Evolutionary conservation across 1,284 basidiomycete genomes (phyloP).

Genomic region (Rhodotorula sp.): DNA sequence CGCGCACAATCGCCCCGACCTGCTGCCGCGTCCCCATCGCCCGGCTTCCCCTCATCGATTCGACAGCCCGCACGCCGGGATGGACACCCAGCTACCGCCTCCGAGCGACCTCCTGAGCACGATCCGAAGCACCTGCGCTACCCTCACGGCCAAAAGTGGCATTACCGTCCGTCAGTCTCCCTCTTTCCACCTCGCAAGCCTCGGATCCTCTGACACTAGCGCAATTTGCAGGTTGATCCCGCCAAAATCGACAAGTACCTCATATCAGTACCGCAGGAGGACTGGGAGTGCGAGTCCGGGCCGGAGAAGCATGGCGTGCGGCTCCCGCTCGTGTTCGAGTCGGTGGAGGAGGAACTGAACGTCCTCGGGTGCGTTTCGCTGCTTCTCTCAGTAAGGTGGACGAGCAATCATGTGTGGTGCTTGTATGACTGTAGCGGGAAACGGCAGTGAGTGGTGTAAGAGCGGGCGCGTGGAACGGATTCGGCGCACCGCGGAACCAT

Average conservation of each 20-base stretch:
- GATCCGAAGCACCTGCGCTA: not conserved
- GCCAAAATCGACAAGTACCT: slow-evolving; percentile 12
- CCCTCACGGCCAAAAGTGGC: not conserved
- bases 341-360: slow-evolving; percentile 48
- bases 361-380: slow-evolving; percentile 27
- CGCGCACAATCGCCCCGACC: too few relatives aligned
- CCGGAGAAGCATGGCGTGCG: slow-evolving; percentile 26
- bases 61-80: too few relatives aligned
- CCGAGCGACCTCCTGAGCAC: not conserved
- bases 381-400: too few relatives aligned
- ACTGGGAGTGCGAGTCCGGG: slow-evolving; percentile 5
- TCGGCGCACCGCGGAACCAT: too few relatives aligned
- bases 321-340: slow-evolving; percentile 71
- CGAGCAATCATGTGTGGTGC: too few relatives aligned
- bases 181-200: not conserved
- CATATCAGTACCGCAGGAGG: not conserved
- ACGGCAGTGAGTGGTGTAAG: too few relatives aligned
- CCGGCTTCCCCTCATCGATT: too few relatives aligned
- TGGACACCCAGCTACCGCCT: not conserved
- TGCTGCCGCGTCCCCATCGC: too few relatives aligned
- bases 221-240: slow-evolving; percentile 11
- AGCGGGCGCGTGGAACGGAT: too few relatives aligned
- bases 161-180: slow-evolving; percentile 21
- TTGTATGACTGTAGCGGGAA: too few relatives aligned
- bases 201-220: not conserved